These are phyloP conservation scores for Phytophthora foliorum DNA, from an alignment of 352 stramenopile species.

Conservation along the genomic window DNA sequence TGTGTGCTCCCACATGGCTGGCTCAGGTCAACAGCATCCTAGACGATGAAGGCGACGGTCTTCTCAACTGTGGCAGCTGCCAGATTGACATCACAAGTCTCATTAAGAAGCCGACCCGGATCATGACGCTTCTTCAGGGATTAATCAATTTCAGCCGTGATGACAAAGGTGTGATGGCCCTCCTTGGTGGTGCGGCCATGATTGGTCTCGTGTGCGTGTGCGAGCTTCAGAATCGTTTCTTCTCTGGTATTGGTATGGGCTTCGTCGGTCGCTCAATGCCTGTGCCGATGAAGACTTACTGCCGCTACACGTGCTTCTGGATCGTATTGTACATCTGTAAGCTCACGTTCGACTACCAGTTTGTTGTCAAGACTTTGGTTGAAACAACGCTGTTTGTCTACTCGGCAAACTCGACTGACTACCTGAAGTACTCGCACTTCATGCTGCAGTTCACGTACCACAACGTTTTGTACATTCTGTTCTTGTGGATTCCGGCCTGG, in stretches of 20 bases:
- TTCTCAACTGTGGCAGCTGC: constrained; percentile 80
- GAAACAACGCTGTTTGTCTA: constrained; percentile 90
- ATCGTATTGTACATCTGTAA: constrained; percentile 79
- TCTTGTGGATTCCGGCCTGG: constrained; percentile 85
- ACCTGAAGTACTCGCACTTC: constrained; percentile 86
- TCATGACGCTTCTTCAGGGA: constrained; percentile 62
- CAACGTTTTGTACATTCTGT: constrained; percentile 85
- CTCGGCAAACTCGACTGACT: constrained; percentile 69
- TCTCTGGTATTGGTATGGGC: constrained; percentile 77
- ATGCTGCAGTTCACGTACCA: constrained; percentile 84
- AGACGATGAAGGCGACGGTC: constrained; percentile 53
- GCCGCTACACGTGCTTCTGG: constrained; percentile 89
- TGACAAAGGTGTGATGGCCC: constrained; percentile 44
- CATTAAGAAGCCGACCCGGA: constrained; percentile 50
- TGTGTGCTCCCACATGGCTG: constrained; percentile 64
- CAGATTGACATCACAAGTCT: constrained; percentile 78
- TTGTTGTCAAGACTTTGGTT: constrained; percentile 83
- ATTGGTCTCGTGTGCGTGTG: constrained; percentile 70
- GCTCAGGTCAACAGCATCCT: constrained; percentile 59
- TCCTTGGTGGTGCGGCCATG: constrained; percentile 63
- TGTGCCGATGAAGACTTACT: constrained; percentile 79
- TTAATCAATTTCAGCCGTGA: constrained; percentile 54
- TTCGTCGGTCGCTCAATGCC: constrained; percentile 83
- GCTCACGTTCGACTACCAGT: constrained; percentile 89
- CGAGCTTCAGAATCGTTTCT: constrained; percentile 76